A percentile compares a stretch with the other conserved stretches of the same genome.
These are phyloP conservation scores for Starmera quercuum DNA, from an alignment of 805 yeast species.

Conservation along the genomic window DNA sequence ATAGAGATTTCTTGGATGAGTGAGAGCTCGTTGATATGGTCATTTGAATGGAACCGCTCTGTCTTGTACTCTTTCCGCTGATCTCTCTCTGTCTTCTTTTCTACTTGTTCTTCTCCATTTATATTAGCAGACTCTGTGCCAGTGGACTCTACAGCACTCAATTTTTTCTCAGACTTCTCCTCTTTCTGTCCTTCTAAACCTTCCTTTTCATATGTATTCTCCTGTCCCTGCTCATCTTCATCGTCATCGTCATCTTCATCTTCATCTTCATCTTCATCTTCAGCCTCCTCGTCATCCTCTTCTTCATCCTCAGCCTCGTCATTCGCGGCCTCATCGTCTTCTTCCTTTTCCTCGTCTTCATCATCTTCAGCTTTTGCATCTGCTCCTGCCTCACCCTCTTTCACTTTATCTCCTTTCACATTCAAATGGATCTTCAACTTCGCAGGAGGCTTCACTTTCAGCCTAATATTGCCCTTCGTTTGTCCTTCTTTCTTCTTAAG, in stretches of 20 bases:
- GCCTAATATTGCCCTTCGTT: slow-evolving; percentile 1
- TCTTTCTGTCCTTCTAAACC: slow-evolving; percentile 6
- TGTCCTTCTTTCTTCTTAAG: slow-evolving; percentile 10
- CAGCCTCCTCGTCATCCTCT: not conserved
- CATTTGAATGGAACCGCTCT: not conserved
- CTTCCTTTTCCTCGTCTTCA: slow-evolving; percentile 1
- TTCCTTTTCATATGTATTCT: slow-evolving; percentile 3
- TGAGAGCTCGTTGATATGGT: slow-evolving; percentile 8
- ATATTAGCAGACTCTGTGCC: too few relatives aligned
- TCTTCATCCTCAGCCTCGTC: not conserved
- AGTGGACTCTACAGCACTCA: slow-evolving; percentile 2
- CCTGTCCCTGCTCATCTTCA: slow-evolving; percentile 4
- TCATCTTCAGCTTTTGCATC: slow-evolving; percentile 7
- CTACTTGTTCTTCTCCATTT: slow-evolving; percentile 3
- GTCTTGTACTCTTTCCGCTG: slow-evolving; percentile 1
- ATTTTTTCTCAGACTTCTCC: slow-evolving; percentile 1
- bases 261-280: slow-evolving; percentile 1
- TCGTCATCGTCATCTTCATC: slow-evolving; percentile 5
- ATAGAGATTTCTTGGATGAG: slow-evolving; percentile 22
- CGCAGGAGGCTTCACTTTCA: slow-evolving; percentile 1
- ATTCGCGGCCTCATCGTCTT: not conserved
- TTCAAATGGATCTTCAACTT: slow-evolving; percentile 6
- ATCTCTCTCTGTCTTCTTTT: too few relatives aligned
- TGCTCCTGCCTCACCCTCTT: slow-evolving; percentile 8
- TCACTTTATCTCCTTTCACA: slow-evolving; percentile 4